Evolutionary conservation across 495 filamentous ascomycete genomes (phyloP).

Genomic region (Neurospora sublineolata): DNA sequence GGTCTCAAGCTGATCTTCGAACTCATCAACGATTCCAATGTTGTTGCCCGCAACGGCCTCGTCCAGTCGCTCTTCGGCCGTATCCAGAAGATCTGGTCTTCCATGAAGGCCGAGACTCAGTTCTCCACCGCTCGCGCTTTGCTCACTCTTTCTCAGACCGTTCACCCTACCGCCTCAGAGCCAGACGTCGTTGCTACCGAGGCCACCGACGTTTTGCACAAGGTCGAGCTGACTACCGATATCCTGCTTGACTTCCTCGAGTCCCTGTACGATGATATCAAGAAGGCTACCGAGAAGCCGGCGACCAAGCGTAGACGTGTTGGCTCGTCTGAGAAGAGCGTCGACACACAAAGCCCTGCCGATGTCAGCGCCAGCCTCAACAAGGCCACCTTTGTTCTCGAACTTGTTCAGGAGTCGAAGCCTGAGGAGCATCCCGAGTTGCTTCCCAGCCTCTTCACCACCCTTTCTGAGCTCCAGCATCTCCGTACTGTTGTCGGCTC

Average conservation of each 20-base stretch:
- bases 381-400: slow-evolving; percentile 75
- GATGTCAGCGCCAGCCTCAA: slow-evolving; percentile 52
- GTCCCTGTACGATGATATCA: slow-evolving; percentile 52
- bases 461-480: slow-evolving; percentile 72
- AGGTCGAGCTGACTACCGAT: slow-evolving; percentile 54
- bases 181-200: slow-evolving; percentile 31
- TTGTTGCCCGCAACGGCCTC: slow-evolving; percentile 36
- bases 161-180: slow-evolving; percentile 10
- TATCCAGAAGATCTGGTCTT: slow-evolving; percentile 57
- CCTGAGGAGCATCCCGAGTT: slow-evolving; percentile 61
- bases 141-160: slow-evolving; percentile 31
- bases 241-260: slow-evolving; percentile 59
- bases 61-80: slow-evolving; percentile 50
- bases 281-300: slow-evolving; percentile 48
- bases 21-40: slow-evolving; percentile 38
- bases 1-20: slow-evolving; percentile 49
- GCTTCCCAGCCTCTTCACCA: slow-evolving; percentile 64
- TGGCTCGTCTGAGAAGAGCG: slow-evolving; percentile 48
- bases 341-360: slow-evolving; percentile 25
- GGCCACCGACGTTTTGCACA: slow-evolving; percentile 56
- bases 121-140: slow-evolving; percentile 47
- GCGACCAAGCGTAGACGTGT: slow-evolving; percentile 67
- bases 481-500: slow-evolving; percentile 58
- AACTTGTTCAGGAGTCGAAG: slow-evolving; percentile 68
- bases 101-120: slow-evolving; percentile 53